phyloP scores from a whole-genome alignment of 306 rosid genomes.

The Malus asiatica region DNA sequence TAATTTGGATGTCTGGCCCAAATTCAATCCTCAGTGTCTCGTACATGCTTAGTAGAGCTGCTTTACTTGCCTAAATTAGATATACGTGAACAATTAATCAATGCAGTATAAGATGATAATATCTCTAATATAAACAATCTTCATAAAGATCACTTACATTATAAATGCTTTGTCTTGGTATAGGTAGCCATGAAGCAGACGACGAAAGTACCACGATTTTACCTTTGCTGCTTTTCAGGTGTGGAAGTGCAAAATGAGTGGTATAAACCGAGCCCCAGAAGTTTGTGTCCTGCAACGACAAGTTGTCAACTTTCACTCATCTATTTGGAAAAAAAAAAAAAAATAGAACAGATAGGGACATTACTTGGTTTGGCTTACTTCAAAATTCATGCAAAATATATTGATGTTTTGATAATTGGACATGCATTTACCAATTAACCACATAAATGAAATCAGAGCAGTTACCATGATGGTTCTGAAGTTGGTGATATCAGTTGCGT shows the following conservation, averaged over 20 bases:
- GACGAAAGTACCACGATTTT: conserved; percentile 60
- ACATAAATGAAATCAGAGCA: not conserved
- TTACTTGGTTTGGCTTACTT: too few species aligned
- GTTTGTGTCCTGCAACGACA: conserved; percentile 46
- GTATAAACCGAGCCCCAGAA: conserved; percentile 71
- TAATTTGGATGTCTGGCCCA: conserved; percentile 37
- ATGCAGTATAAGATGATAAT: too few species aligned
- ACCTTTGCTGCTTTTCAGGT: conserved; percentile 45
- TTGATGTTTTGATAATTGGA: not conserved
- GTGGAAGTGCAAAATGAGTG: conserved; percentile 45
- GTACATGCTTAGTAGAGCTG: conserved; percentile 39
- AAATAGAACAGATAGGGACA: too few species aligned
- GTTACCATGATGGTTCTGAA: conserved; percentile 55
- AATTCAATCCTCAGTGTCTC: conserved; percentile 60
- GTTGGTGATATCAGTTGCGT: conserved; percentile 34
- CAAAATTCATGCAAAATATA: too few species aligned
- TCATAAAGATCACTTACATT: conserved; percentile 18
- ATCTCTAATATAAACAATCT: not conserved
- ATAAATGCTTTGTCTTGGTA: conserved; percentile 48
- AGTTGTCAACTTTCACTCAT: too few species aligned
- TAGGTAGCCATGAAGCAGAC: conserved; percentile 51
- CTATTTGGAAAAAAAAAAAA: not conserved
- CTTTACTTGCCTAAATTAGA: conserved; percentile 50
- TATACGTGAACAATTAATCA: not conserved
- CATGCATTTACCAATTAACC: not conserved